These are phyloP conservation scores for Eudorina sp. DNA, from an alignment of 139 green algal genomes.

Conservation along the genomic window DNA sequence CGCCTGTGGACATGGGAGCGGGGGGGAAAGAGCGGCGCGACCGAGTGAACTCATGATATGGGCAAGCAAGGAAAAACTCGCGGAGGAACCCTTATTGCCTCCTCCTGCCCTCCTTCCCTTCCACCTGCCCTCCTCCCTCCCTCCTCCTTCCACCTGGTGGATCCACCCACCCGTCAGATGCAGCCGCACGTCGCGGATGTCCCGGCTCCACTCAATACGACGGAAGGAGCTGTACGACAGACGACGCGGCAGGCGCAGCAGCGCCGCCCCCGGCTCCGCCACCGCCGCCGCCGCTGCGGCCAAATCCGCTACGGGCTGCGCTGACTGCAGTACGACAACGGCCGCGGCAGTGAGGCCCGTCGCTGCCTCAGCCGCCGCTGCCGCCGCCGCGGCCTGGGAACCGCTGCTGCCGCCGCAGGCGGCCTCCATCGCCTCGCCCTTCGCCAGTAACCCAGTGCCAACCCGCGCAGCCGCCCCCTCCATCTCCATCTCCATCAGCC, in stretches of 20 bases:
- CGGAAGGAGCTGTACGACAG: conserved; percentile 1
- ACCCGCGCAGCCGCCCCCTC: no score
- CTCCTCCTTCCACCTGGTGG: not conserved
- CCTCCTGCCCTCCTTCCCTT: not conserved
- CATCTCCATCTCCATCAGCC: no score
- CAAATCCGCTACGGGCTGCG: not conserved
- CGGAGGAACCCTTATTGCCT: not conserved
- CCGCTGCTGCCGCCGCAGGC: not conserved
- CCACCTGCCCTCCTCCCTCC: no score
- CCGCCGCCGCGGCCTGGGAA: not conserved
- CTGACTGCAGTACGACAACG: not conserved
- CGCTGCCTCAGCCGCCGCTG: not conserved
- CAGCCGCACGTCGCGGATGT: conserved; percentile 11
- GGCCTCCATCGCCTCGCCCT: no score
- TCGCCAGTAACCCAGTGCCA: no score
- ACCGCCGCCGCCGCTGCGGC: not conserved
- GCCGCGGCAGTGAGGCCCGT: not conserved
- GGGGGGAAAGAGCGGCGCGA: not conserved
- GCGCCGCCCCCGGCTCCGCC: no score
- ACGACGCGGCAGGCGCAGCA: not conserved
- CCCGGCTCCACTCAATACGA: conserved; percentile 20
- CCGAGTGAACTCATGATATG: not conserved
- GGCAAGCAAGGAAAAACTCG: no score
- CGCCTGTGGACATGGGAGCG: not conserved
- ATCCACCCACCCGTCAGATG: not conserved